These are phyloP conservation scores for Zelopaecilomyces penicillatus DNA, from an alignment of 2,329 filamentous ascomycete genomes.

Conservation along the genomic window DNA sequence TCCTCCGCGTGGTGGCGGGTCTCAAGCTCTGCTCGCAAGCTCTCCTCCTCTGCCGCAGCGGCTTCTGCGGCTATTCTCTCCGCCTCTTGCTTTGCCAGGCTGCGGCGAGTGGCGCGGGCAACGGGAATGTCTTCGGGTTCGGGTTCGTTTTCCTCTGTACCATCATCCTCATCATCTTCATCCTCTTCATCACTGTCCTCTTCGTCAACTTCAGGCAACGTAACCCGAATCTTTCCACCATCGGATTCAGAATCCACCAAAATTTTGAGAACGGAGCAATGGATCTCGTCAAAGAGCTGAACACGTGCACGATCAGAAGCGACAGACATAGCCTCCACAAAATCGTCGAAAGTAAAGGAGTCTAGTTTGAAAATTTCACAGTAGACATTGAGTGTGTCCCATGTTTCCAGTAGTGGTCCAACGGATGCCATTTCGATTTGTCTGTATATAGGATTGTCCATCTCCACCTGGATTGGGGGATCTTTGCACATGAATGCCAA, in stretches of 20 bases:
- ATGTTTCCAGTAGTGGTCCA: conserved; percentile 79
- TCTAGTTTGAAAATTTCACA: conserved; percentile 90
- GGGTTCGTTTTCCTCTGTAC: conserved; percentile 46
- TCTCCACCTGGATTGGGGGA: conserved; percentile 42
- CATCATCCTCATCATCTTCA: conserved; percentile 50
- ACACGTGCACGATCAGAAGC: conserved; percentile 66
- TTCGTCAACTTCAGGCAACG: conserved; percentile 65
- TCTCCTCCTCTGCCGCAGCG: conserved; percentile 44
- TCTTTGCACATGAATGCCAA: conserved; percentile 71
- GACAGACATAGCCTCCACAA: conserved; percentile 76
- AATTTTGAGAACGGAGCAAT: conserved; percentile 84
- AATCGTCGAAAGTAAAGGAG: conserved; percentile 97
- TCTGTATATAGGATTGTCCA: conserved; percentile 17
- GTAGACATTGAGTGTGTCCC: conserved; percentile 98
- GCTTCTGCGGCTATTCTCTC: conserved; percentile 56
- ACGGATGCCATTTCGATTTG: conserved; percentile 76
- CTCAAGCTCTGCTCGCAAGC: conserved; percentile 37
- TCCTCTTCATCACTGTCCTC: conserved; percentile 61
- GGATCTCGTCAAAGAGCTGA: conserved; percentile 80
- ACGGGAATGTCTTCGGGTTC: conserved; percentile 62
- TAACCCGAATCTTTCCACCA: conserved; percentile 70
- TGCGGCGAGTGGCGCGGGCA: conserved; percentile 73
- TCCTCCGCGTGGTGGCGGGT: conserved; percentile 64
- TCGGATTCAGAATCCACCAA: conserved; percentile 68
- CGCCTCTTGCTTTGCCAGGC: conserved; percentile 71